These are phyloP conservation scores for Ceratonia siliqua DNA, from an alignment of 306 rosid genomes.

Conservation along the genomic window DNA sequence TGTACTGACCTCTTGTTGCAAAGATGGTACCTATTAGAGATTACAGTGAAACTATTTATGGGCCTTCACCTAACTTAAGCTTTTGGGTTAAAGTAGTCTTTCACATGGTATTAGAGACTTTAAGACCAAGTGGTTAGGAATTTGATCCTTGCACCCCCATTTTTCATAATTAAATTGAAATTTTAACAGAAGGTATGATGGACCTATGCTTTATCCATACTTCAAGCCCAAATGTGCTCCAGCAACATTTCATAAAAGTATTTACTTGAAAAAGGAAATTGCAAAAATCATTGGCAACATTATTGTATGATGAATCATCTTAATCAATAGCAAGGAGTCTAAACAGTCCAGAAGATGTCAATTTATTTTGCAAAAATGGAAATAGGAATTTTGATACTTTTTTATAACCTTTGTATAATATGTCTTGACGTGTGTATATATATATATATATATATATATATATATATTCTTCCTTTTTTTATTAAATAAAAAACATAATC, in stretches of 20 bases:
- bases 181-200: too few relatives aligned
- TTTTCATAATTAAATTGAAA: too few relatives aligned
- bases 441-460: not conserved
- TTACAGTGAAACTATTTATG: too few relatives aligned
- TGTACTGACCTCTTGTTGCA: not conserved
- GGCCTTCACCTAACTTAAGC: too few relatives aligned
- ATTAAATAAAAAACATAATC: constrained; percentile 2
- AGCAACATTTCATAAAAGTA: too few relatives aligned
- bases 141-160: too few relatives aligned
- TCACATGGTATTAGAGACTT: too few relatives aligned
- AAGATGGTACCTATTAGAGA: not conserved
- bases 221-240: too few relatives aligned
- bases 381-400: constrained; percentile 5
- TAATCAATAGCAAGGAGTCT: constrained; percentile 2
- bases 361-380: not conserved
- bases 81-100: too few relatives aligned
- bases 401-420: not conserved
- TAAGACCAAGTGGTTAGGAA: too few relatives aligned
- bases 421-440: not conserved
- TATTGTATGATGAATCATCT: not conserved
- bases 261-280: not conserved
- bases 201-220: too few relatives aligned
- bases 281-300: not conserved
- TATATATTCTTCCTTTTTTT: not conserved
- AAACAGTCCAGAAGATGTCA: constrained; percentile 4